phyloP scores from a whole-genome alignment of 1,139 yeast genomes.

The Geotrichum citri-aurantii region DNA sequence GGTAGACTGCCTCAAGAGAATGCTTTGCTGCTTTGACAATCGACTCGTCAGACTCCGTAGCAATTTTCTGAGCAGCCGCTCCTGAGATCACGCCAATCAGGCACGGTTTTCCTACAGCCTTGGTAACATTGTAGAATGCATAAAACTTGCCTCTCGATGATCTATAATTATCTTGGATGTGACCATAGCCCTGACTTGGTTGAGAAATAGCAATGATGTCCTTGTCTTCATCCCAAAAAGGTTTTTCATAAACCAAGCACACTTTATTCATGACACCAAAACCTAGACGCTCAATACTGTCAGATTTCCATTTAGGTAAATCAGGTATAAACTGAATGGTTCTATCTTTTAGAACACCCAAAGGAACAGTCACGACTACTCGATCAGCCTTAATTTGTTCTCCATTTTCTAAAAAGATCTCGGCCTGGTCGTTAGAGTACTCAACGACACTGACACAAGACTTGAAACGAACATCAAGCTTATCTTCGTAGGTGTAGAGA shows the following conservation, averaged over 20 bases:
- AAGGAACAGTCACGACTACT: constrained; percentile 39
- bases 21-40: constrained; percentile 35
- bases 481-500: constrained; percentile 37
- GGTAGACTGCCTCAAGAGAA: constrained; percentile 32
- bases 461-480: constrained; percentile 39
- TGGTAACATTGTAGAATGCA: constrained; percentile 39
- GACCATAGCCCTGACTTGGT: constrained; percentile 19
- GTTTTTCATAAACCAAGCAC: constrained; percentile 36
- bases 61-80: constrained; percentile 35
- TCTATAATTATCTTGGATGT: constrained; percentile 26
- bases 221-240: constrained; percentile 40
- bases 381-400: constrained; percentile 39
- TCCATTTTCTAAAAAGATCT: constrained; percentile 38
- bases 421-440: constrained; percentile 30
- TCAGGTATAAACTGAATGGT: constrained; percentile 41
- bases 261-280: constrained; percentile 41
- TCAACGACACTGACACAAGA: constrained; percentile 38
- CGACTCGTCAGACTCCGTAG: constrained; percentile 33
- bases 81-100: constrained; percentile 41
- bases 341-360: constrained; percentile 40
- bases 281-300: constrained; percentile 39
- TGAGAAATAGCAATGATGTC: constrained; percentile 37
- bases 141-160: constrained; percentile 37
- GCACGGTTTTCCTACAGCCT: constrained; percentile 37
- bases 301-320: constrained; percentile 40